These are phyloP conservation scores for Lipomyces sp. DNA, from an alignment of 805 yeast genomes.

Conservation along the genomic window DNA sequence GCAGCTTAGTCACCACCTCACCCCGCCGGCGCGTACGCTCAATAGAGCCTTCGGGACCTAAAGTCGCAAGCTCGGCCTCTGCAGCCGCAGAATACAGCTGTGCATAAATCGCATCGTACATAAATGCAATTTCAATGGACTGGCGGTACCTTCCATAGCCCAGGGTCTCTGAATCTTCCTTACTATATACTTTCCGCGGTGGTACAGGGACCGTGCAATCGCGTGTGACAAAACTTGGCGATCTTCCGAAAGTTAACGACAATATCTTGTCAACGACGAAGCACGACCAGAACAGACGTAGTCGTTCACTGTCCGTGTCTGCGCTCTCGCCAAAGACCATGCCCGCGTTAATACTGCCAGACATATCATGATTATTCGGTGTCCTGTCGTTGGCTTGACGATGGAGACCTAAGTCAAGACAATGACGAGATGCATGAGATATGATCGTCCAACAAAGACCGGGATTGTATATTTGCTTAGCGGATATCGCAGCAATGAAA, in stretches of 20 bases:
- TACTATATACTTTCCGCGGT: slow-evolving; percentile 14
- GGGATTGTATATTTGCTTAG: slow-evolving; percentile 32
- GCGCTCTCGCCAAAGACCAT: slow-evolving; percentile 18
- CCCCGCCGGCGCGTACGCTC: slow-evolving; percentile 23
- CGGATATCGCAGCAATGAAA: slow-evolving; percentile 28
- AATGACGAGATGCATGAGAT: slow-evolving; percentile 32
- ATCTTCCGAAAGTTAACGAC: slow-evolving; percentile 33
- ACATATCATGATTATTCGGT: not conserved
- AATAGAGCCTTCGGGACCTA: slow-evolving; percentile 23
- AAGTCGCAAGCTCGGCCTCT: slow-evolving; percentile 27
- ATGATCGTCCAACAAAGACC: slow-evolving; percentile 34
- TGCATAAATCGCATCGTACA: slow-evolving; percentile 33
- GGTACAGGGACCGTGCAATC: slow-evolving; percentile 25
- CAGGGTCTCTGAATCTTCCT: slow-evolving; percentile 18
- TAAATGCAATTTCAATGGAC: slow-evolving; percentile 29
- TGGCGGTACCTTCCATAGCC: slow-evolving; percentile 29
- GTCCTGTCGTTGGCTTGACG: slow-evolving; percentile 1
- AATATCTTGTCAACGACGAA: slow-evolving; percentile 26
- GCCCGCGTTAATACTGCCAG: slow-evolving; percentile 24
- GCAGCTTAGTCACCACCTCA: slow-evolving; percentile 21
- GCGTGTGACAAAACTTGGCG: slow-evolving; percentile 30
- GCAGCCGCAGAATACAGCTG: slow-evolving; percentile 32
- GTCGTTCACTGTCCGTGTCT: slow-evolving; percentile 22
- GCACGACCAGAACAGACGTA: slow-evolving; percentile 31
- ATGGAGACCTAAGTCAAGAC: slow-evolving; percentile 29